Conservation (phyloP, 176 grass and related monocot genomes). For the Typha latifolia region DNA sequence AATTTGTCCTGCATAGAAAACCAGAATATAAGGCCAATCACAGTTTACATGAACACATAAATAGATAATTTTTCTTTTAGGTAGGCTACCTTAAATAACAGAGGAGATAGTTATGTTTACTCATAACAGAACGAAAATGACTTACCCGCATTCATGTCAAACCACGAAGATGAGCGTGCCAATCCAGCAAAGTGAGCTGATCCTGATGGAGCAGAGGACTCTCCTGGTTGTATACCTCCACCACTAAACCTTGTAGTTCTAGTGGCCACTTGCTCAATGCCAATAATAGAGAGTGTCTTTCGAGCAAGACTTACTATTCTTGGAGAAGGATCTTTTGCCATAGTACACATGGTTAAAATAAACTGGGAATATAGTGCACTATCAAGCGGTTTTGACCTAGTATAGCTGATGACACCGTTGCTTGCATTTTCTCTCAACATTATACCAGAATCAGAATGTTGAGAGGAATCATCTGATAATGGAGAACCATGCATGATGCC, state of each 20-base stretch:
- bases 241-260: conserved; percentile 61
- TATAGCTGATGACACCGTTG: conserved; percentile 60
- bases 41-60: background rate
- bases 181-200: conserved; percentile 49
- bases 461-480: conserved; percentile 89
- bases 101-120: background rate
- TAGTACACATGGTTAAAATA: conserved; percentile 62
- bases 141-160: conserved; percentile 91
- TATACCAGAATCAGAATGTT: conserved; percentile 82
- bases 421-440: conserved; percentile 62
- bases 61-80: background rate
- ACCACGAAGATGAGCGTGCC: conserved; percentile 91
- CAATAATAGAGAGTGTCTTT: conserved; percentile 72
- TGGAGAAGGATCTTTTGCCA: conserved; percentile 90
- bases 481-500: conserved; percentile 79
- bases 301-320: conserved; percentile 56
- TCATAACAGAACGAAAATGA: conserved; percentile 8
- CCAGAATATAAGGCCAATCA: background rate
- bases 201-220: conserved; percentile 36
- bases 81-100: no score
- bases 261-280: conserved; percentile 71
- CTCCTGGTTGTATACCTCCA: conserved; percentile 44
- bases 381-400: conserved; percentile 48
- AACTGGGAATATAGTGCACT: conserved; percentile 62
- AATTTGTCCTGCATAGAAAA: conserved; percentile 47